Base-by-base conservation (phyloP, 2,329 filamentous ascomycete species). In the Colletotrichum melonis region DNA sequence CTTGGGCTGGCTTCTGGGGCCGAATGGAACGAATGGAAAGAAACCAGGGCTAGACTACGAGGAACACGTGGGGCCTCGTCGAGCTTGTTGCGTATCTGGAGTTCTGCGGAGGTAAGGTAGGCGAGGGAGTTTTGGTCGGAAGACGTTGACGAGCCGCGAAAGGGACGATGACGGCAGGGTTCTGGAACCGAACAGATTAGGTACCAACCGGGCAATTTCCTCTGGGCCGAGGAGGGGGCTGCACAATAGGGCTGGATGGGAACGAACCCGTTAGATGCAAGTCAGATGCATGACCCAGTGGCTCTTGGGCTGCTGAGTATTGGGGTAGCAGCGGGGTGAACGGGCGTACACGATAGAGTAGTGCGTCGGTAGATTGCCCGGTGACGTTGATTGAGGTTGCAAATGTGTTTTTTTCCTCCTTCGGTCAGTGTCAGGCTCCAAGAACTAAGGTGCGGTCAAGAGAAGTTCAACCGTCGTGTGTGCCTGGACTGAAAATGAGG, bases 31-130 rank as follows among this genome's bases (percentile, higher is more conserved):
- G 54, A 60, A 26, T 30, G 32, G 26, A 62, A 66, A 38, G 55
- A 28, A 8, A 57, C 9, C 28, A 22, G 70, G 55, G 55, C 60
- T 52, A 65, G 63, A 8, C 72, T 73, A 74, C 63, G 71, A 78
- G 72, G 75, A 78, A 78, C 76, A 71, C 76, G 77, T 74, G 70
- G 67, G 72, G 74, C 72, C 70, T 72, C 65, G 65, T 32, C 28
- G 35, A 55, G 52, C 54, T 54, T 49, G 42, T 66, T 38, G 56
- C 35, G 56, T 30, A 63, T 73, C 42, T 52, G 60, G 63, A 12
- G 28, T 52, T 32, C 32, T 52, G 46, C 35, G n/a, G 57, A 49
- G 55, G 70, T 32, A 22, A 22, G 46, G 7, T n/a, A 49, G 42
- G 19, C 19, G 64, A 57, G 49, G 24, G 65, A 28, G 57, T n/a